Percentiles rank a stretch among this genome's conserved stretches.
These are phyloP conservation scores for Takakia lepidozioides DNA, from an alignment of 225 moss, liverwort and hornwort genomes.

Conservation along the genomic window DNA sequence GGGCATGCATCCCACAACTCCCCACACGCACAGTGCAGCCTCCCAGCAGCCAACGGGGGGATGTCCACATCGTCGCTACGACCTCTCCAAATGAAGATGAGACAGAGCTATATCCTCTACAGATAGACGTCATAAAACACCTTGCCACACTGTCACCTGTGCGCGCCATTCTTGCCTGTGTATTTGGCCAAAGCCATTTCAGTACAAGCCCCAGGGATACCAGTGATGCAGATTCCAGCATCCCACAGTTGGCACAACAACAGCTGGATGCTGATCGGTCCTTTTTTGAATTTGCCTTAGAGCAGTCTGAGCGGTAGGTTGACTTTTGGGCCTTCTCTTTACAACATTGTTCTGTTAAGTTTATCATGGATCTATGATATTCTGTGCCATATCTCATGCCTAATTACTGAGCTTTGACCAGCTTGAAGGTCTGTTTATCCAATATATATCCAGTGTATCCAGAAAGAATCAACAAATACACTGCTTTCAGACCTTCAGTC, in stretches of 20 bases:
- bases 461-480: no score
- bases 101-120: slow-evolving; percentile 62
- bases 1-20: slow-evolving; percentile 90
- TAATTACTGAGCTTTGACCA: no score
- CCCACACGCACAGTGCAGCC: slow-evolving; percentile 62
- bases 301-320: slow-evolving; percentile 94
- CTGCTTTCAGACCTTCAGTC: no score
- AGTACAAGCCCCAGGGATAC: slow-evolving; percentile 30
- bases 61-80: slow-evolving; percentile 37
- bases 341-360: no score
- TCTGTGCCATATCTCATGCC: no score
- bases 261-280: slow-evolving; percentile 78
- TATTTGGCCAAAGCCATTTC: slow-evolving; percentile 86
- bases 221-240: slow-evolving; percentile 26
- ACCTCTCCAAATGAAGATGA: slow-evolving; percentile 44
- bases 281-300: slow-evolving; percentile 91
- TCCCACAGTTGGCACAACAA: no score
- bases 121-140: slow-evolving; percentile 91
- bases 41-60: slow-evolving; percentile 28
- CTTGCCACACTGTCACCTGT: slow-evolving; percentile 91
- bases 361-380: no score
- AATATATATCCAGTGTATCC: no score
- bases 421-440: no score
- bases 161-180: slow-evolving; percentile 80
- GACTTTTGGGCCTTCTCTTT: no score